Evolutionary conservation across 2,329 filamentous ascomycete species (phyloP).

Genomic region (Penicillium sp.): DNA sequence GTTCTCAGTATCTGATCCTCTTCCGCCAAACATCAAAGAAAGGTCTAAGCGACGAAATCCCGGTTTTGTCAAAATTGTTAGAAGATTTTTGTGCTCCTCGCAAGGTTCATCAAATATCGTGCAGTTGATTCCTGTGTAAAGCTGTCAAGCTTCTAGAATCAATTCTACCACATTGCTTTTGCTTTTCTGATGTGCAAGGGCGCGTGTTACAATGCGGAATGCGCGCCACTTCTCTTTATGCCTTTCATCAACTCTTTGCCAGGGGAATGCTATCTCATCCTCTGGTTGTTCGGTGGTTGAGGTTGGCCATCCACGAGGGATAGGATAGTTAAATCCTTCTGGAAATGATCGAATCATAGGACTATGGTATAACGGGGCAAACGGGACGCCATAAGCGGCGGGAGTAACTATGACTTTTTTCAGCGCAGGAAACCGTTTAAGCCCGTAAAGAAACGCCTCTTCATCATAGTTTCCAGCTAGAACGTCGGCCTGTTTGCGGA

Average conservation of each 20-base stretch:
- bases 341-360: constrained; percentile 49
- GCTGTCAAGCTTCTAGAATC: constrained; percentile 34
- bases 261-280: neutral
- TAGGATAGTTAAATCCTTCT: constrained; percentile 44
- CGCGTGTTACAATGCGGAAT: constrained; percentile 33
- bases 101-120: constrained; percentile 22
- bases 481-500: constrained; percentile 38
- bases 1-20: neutral
- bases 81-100: constrained; percentile 30
- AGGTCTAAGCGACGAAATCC: constrained; percentile 34
- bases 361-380: constrained; percentile 44
- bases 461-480: constrained; percentile 32
- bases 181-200: constrained; percentile 28
- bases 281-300: neutral
- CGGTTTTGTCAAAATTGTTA: constrained; percentile 24
- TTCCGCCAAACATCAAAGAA: constrained; percentile 1
- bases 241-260: constrained; percentile 5
- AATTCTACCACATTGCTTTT: constrained; percentile 40
- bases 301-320: constrained; percentile 37
- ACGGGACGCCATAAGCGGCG: constrained; percentile 41
- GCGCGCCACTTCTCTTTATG: constrained; percentile 35
- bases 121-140: constrained; percentile 37
- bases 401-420: constrained; percentile 45
- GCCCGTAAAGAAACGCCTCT: constrained; percentile 36
- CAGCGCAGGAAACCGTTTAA: constrained; percentile 42